These are phyloP conservation scores for Sphagnum contortum DNA, from an alignment of 225 moss, liverwort and hornwort species.

Conservation along the genomic window DNA sequence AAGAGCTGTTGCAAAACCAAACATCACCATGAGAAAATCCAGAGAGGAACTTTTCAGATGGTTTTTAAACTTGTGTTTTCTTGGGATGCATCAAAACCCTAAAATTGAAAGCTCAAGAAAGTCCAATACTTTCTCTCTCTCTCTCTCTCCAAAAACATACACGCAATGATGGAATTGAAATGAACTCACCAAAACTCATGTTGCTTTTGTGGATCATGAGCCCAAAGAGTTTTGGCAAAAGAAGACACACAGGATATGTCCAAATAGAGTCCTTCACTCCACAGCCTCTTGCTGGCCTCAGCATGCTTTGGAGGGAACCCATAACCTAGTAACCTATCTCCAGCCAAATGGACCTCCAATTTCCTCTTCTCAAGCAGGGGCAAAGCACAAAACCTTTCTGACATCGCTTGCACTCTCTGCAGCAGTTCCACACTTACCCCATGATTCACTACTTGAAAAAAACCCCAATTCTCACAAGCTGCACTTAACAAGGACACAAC, in stretches of 20 bases:
- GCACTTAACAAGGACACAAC: conserved; percentile 8
- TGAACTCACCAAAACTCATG: conserved; percentile 9
- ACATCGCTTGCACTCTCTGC: conserved; percentile 9
- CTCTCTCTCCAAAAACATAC: too few relatives aligned
- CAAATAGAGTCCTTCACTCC: conserved; percentile 43
- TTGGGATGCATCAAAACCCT: too few relatives aligned
- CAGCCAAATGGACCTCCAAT: conserved; percentile 14
- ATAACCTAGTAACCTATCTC: conserved; percentile 28
- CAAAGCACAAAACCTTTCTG: conserved; percentile 25
- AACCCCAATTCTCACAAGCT: conserved; percentile 36
- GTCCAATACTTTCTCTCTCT: too few relatives aligned
- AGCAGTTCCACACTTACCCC: conserved; percentile 25
- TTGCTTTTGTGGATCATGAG: conserved; percentile 10
- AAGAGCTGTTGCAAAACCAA: too few relatives aligned
- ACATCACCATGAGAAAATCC: background rate
- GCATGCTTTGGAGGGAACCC: conserved; percentile 13
- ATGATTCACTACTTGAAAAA: conserved; percentile 62
- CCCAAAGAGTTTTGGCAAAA: conserved; percentile 22
- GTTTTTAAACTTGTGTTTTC: too few relatives aligned
- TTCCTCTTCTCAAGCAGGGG: conserved; percentile 32
- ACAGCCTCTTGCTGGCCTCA: conserved; percentile 1
- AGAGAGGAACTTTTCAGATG: background rate
- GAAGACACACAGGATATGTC: conserved; percentile 14
- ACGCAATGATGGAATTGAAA: too few relatives aligned
- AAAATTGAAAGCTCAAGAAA: too few relatives aligned